These are phyloP conservation scores for Colletotrichum spinosum DNA, from an alignment of 2,329 filamentous ascomycete genomes.

Conservation along the genomic window DNA sequence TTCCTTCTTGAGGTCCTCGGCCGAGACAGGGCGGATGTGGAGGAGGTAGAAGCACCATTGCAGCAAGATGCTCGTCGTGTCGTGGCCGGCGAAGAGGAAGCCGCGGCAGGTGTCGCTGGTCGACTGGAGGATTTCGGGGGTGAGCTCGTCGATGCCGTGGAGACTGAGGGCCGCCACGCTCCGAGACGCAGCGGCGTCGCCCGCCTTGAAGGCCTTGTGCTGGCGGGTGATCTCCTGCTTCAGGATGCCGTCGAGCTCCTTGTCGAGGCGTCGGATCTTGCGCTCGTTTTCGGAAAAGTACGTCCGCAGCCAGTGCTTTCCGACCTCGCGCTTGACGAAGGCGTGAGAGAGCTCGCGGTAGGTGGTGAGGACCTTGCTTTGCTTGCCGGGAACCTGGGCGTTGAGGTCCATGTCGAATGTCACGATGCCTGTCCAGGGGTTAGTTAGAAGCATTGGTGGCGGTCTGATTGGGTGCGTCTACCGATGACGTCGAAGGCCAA, in stretches of 20 bases:
- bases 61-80: constrained; percentile 51
- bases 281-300: constrained; percentile 40
- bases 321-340: constrained; percentile 38
- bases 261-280: constrained; percentile 42
- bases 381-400: constrained; percentile 43
- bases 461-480: constrained; percentile 26
- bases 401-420: constrained; percentile 49
- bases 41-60: constrained; percentile 53
- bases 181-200: constrained; percentile 22
- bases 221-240: constrained; percentile 39
- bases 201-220: constrained; percentile 29
- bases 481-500: constrained; percentile 55
- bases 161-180: constrained; percentile 49
- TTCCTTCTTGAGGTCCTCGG: constrained; percentile 46
- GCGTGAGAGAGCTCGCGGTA: constrained; percentile 36
- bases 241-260: constrained; percentile 39
- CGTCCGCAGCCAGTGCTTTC: constrained; percentile 41
- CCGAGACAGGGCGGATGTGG: constrained; percentile 43
- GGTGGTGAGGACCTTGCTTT: constrained; percentile 42
- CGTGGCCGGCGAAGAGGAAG: constrained; percentile 55
- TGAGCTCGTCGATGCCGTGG: constrained; percentile 43
- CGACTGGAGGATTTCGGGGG: constrained; percentile 42
- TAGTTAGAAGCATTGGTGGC: not conserved
- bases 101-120: constrained; percentile 51
- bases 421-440: constrained; percentile 41